phyloP scores from a whole-genome alignment of 495 filamentous ascomycete genomes.

The Margaritispora aquatica region DNA sequence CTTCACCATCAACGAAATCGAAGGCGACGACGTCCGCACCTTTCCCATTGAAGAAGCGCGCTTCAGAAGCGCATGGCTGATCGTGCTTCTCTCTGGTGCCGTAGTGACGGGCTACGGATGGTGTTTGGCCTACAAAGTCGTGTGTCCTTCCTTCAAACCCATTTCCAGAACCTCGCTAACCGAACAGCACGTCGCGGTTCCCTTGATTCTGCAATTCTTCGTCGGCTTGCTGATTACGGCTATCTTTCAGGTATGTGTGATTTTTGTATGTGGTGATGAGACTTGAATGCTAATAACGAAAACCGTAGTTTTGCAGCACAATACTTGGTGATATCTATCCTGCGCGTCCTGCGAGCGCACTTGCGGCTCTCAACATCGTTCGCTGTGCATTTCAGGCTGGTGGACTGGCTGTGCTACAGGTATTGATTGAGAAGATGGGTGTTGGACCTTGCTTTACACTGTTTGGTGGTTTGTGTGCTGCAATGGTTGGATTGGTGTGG shows the following conservation, averaged over 20 bases:
- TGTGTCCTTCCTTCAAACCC: not conserved
- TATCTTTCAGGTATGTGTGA: not conserved
- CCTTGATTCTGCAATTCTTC: slow-evolving; percentile 37
- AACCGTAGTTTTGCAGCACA: not conserved
- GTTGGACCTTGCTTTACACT: not conserved
- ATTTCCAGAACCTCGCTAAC: not conserved
- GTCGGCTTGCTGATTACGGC: slow-evolving; percentile 23
- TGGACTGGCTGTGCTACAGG: not conserved
- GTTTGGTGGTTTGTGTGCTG: not conserved
- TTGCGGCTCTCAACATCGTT: slow-evolving; percentile 56
- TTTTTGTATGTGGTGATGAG: not conserved
- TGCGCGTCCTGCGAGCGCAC: slow-evolving; percentile 45
- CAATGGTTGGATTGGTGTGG: not conserved
- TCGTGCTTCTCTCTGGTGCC: not conserved
- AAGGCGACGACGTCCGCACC: slow-evolving; percentile 2
- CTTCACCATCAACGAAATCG: slow-evolving; percentile 1
- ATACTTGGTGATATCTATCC: not conserved
- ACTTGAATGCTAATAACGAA: not conserved
- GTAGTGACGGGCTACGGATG: slow-evolving; percentile 12
- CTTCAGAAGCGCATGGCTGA: slow-evolving; percentile 4
- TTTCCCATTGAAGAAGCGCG: slow-evolving; percentile 27
- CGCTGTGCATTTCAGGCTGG: slow-evolving; percentile 54
- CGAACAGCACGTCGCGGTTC: slow-evolving; percentile 26
- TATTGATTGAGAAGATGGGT: not conserved
- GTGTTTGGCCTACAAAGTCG: slow-evolving; percentile 4